A percentile compares a stretch with the other conserved stretches of the same genome.
phyloP scores from a whole-genome alignment of 1,284 basidiomycete genomes.

The Kwoniella shivajii region DNA sequence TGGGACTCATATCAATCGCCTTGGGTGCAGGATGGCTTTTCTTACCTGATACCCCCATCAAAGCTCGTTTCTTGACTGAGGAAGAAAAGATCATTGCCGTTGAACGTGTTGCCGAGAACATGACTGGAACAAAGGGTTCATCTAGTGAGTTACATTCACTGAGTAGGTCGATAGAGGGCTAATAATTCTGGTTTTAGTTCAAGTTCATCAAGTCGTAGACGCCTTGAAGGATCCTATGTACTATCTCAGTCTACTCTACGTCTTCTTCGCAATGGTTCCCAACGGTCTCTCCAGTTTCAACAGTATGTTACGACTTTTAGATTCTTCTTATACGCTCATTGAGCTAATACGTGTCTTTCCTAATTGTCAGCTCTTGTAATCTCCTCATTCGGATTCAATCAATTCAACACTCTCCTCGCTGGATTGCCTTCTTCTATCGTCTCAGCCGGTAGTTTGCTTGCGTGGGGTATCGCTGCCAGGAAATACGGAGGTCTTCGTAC shows the following conservation, averaged over 20 bases:
- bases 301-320: conserved; percentile 6
- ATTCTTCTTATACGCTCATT: not conserved
- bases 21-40: conserved; percentile 22
- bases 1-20: conserved; percentile 16
- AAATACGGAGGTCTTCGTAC: conserved; percentile 19
- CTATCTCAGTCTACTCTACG: conserved; percentile 17
- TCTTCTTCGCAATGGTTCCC: conserved; percentile 20
- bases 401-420: conserved; percentile 17
- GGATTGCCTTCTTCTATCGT: conserved; percentile 20
- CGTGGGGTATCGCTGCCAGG: conserved; percentile 15
- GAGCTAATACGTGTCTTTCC: not conserved
- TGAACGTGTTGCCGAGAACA: conserved; percentile 34
- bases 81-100: conserved; percentile 47
- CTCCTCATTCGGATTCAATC: conserved; percentile 18
- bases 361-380: conserved; percentile 11
- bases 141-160: conserved; percentile 2
- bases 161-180: not conserved
- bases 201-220: conserved; percentile 16
- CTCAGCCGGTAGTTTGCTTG: conserved; percentile 16
- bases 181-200: conserved; percentile 1
- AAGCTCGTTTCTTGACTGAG: conserved; percentile 44
- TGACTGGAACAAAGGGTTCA: conserved; percentile 21
- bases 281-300: conserved; percentile 24
- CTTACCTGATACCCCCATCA: conserved; percentile 40
- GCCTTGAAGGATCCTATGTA: conserved; percentile 22